A percentile compares a stretch with the other conserved stretches of the same genome.
phyloP scores from a whole-genome alignment of 345 rosid species.

The Schrenkiella parvula region DNA sequence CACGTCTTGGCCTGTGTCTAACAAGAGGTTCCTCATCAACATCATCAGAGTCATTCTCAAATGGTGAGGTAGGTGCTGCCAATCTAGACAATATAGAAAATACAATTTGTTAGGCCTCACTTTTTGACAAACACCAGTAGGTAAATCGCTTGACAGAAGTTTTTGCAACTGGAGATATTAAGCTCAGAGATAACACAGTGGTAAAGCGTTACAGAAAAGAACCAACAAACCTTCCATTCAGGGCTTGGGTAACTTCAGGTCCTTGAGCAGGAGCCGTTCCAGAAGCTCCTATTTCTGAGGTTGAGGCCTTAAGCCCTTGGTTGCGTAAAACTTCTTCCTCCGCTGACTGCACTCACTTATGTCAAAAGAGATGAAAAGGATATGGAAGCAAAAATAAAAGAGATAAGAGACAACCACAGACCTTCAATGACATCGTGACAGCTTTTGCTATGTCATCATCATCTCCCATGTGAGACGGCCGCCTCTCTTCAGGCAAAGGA shows the following conservation, averaged over 20 bases:
- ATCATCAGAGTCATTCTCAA: slow-evolving; percentile 70
- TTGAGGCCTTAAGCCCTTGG: slow-evolving; percentile 40
- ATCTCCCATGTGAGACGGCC: slow-evolving; percentile 46
- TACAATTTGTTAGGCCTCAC: not conserved
- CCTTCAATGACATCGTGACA: slow-evolving; percentile 68
- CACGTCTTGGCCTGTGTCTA: slow-evolving; percentile 63
- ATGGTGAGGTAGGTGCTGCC: slow-evolving; percentile 62
- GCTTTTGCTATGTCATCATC: slow-evolving; percentile 64
- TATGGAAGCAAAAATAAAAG: not conserved
- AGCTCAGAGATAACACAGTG: not conserved
- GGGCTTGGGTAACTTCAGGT: slow-evolving; percentile 33
- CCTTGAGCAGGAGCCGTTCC: slow-evolving; percentile 42
- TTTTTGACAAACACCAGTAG: not conserved
- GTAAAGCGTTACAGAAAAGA: not conserved
- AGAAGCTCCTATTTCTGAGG: slow-evolving; percentile 40
- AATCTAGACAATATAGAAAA: slow-evolving; percentile 39
- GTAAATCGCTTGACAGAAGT: not conserved
- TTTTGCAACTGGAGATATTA: not conserved
- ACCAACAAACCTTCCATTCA: slow-evolving; percentile 69
- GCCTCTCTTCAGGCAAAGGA: slow-evolving; percentile 40
- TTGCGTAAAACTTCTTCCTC: slow-evolving; percentile 55
- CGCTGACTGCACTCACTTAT: slow-evolving; percentile 50
- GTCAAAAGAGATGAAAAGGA: slow-evolving; percentile 17
- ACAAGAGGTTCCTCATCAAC: slow-evolving; percentile 66
- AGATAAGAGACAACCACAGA: slow-evolving; percentile 24